These are phyloP conservation scores for Schizothecium vesticola DNA, from an alignment of 495 filamentous ascomycete species.

Conservation along the genomic window DNA sequence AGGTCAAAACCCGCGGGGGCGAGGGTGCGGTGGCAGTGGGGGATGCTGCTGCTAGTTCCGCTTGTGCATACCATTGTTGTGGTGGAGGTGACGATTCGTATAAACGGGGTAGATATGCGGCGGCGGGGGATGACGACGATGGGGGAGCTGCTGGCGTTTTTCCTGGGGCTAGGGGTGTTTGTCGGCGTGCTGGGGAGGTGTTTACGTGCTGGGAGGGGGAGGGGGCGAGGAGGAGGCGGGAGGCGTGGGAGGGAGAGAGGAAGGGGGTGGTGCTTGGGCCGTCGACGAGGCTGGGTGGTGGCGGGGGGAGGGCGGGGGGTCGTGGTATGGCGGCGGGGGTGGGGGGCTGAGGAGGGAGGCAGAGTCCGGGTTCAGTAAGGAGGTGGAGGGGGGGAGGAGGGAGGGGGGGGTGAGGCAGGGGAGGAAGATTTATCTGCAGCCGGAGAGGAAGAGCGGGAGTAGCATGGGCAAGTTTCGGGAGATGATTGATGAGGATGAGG, in stretches of 20 bases:
- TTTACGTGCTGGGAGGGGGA: neutral
- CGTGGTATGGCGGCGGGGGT: neutral
- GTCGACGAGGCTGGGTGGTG: neutral
- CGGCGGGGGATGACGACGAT: constrained; percentile 10
- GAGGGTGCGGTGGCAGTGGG: neutral
- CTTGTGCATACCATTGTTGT: constrained; percentile 10
- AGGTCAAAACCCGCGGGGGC: neutral
- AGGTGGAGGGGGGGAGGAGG: neutral
- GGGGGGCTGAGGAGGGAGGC: neutral
- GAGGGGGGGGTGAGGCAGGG: neutral
- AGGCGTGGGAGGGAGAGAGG: constrained; percentile 4
- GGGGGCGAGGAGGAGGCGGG: neutral
- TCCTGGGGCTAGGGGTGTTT: constrained; percentile 8
- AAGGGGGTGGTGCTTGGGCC: constrained; percentile 2
- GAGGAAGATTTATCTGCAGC: constrained; percentile 8
- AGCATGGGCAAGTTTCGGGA: constrained; percentile 17
- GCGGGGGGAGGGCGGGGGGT: neutral
- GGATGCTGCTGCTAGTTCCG: neutral
- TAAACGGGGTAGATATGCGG: constrained; percentile 13
- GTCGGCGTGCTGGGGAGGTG: constrained; percentile 4
- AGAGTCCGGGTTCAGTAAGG: neutral
- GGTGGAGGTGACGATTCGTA: constrained; percentile 14
- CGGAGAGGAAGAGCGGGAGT: constrained; percentile 11
- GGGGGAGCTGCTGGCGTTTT: constrained; percentile 13
- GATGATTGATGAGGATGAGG: constrained; percentile 14